Conservation (phyloP, 2,329 filamentous ascomycete species). For the Colletotrichum musicola region DNA sequence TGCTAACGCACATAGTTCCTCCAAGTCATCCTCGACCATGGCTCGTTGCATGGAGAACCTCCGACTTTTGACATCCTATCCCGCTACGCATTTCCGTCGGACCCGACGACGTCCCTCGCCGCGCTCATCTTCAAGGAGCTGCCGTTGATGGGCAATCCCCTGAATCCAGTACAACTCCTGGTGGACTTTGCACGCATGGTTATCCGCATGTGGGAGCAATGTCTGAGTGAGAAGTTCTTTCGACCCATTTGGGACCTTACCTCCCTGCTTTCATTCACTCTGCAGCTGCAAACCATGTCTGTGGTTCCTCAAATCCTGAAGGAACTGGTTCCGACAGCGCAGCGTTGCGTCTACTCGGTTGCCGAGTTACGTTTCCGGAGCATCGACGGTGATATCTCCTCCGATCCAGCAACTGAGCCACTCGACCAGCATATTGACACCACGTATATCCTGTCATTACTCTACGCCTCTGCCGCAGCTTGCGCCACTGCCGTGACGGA, state of each 20-base stretch:
- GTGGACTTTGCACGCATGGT: constrained; percentile 74
- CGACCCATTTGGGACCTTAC: constrained; percentile 75
- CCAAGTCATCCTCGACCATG: constrained; percentile 74
- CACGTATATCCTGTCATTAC: constrained; percentile 71
- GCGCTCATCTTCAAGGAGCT: constrained; percentile 77
- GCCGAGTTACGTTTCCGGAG: constrained; percentile 68
- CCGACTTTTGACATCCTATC: constrained; percentile 77
- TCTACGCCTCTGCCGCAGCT: constrained; percentile 73
- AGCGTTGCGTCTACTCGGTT: constrained; percentile 71
- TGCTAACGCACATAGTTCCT: constrained; percentile 59
- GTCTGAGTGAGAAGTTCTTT: constrained; percentile 73
- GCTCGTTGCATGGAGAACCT: constrained; percentile 64
- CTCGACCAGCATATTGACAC: constrained; percentile 71
- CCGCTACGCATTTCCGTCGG: constrained; percentile 74
- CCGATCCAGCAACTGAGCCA: constrained; percentile 39
- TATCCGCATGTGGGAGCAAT: constrained; percentile 76
- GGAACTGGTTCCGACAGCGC: constrained; percentile 66
- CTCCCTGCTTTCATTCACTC: constrained; percentile 72
- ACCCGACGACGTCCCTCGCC: constrained; percentile 71
- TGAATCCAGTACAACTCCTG: constrained; percentile 67
- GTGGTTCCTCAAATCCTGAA: constrained; percentile 71
- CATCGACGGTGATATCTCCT: constrained; percentile 60
- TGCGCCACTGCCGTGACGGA: constrained; percentile 60
- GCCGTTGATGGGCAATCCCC: constrained; percentile 65
- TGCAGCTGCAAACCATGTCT: constrained; percentile 71